Base-by-base conservation (phyloP, 345 rosid species). In the Lenwebbia sp. region DNA sequence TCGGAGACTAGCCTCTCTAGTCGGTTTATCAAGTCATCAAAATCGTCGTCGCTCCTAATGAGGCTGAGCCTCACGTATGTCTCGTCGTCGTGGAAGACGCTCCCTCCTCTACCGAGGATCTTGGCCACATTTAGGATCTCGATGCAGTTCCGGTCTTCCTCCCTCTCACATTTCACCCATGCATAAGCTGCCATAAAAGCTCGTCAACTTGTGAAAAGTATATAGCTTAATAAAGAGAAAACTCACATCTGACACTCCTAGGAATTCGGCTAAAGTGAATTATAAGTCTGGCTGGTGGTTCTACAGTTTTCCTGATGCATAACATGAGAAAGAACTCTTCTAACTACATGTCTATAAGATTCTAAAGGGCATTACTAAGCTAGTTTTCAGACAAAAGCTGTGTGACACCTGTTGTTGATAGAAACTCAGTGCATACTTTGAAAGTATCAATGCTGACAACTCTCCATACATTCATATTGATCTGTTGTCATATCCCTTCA, bases 111-210 rank as follows among this genome's bases (percentile, higher is more conserved):
- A 2, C 94, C 92, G 2, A 52, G 86, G 85, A 96, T 94, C 7
- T 92, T 92, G 1, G 90, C 95, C 4, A 86, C 91, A 82, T 22
- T 88, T 17, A 96, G 91, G 11, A 90, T 91, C 76, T 86, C 91
- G 82, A 84, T 60, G 65, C 98, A 95, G 84, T 89, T 86, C 84
- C 17, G 85, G 19, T 94, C 95, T 86, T 91, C 91, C 87, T 85
- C 87, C 86, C 89, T 88, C 87, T 92, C 95, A 84, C 98, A 96
- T 87, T 89, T 95, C 86, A 93, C 9, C 96, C 96, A 94, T 9
- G 92, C 96, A 85, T 92, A 96, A 87, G 96, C 96, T 95, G 91
- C 85, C 84, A 41, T 10, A 52, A 19, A 25, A 12, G n/a, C 19
- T 57, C 44, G 2, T 62, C n/a, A 84, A 40, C 21, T 54, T 28